Percentiles rank a stretch among this genome's conserved stretches.
phyloP scores from a whole-genome alignment of 1,139 yeast species.

The Meyerozyma athensensis region DNA sequence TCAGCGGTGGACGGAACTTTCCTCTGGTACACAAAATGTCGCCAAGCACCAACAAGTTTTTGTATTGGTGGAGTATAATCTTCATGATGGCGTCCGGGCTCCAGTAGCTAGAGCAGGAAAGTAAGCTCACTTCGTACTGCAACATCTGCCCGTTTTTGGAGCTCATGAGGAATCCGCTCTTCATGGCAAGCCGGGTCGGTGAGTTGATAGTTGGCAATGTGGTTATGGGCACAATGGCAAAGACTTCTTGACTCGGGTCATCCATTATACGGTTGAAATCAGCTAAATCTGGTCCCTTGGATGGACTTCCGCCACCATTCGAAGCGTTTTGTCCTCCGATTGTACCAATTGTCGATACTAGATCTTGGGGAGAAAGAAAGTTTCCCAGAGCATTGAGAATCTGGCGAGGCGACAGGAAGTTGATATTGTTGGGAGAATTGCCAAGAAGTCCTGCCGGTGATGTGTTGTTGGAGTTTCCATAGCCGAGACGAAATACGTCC shows the following conservation, averaged over 20 bases:
- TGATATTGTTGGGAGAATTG: constrained; percentile 32
- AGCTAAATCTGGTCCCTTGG: constrained; percentile 2
- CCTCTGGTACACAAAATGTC: constrained; percentile 34
- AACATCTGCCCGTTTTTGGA: constrained; percentile 23
- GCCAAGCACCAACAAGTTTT: constrained; percentile 54
- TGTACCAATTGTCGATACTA: constrained; percentile 4
- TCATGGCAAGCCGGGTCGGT: constrained; percentile 65
- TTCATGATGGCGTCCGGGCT: constrained; percentile 53
- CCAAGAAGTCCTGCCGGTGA: constrained; percentile 22
- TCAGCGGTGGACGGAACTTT: constrained; percentile 15
- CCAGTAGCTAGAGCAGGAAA: constrained; percentile 68
- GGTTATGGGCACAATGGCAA: constrained; percentile 57
- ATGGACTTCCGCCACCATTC: constrained; percentile 5
- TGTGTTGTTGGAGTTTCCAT: constrained; percentile 18
- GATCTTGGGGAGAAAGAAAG: constrained; percentile 33
- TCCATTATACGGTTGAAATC: constrained; percentile 38
- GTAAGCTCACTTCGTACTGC: constrained; percentile 53
- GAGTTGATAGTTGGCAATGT: constrained; percentile 66
- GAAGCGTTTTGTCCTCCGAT: constrained; percentile 6
- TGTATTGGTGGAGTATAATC: constrained; percentile 60
- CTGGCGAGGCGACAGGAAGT: constrained; percentile 38
- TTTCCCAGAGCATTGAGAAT: constrained; percentile 32
- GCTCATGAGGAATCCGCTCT: constrained; percentile 65
- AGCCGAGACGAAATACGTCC: background rate
- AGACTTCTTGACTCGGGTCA: constrained; percentile 52